Evolutionary conservation across 192 early-diverging fungal genomes (phyloP), one percentile per base, ranked within the genome.

Genomic region (Podila clonocystis): DNA sequence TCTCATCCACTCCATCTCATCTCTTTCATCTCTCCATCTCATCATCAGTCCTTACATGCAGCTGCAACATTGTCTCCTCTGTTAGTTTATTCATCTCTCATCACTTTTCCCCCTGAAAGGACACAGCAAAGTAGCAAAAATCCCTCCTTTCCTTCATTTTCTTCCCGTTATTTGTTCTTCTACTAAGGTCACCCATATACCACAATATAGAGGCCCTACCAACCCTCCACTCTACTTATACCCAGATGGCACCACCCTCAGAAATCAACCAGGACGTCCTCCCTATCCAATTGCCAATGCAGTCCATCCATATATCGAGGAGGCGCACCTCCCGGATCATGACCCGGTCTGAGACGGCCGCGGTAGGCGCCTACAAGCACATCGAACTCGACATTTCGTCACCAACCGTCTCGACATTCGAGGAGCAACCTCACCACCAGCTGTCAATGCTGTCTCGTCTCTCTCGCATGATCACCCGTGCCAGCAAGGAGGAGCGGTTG

Each of bases 381-480:
- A 12, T 55, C 52, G 13, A 55, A 26, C 52, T 55, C n/a, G 24
- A 55, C 11, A 7, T 55, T 22, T 58, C 55, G 13, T 26, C 26
- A 6, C 55, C 55, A 12, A 58, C 55, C n/a, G 26, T n/a, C 26
- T 31, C 26, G 29, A 61, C 28, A 31, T 30, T 61, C 22, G 59
- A 61, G 50, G 50, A 72, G n/a, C 50, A 59, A n/a, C 13, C 28
- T 13, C 15, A 11, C n/a, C 52, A 55, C 24, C 52, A 55, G 52
- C 20, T 55, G 22, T 80, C 77, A 7, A 62, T 70, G 8, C 31
- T 80, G 62, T 17, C 77, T 0, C 68, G 77, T 67, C 67, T 80
- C 19, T 80, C 77, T n/a, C n/a, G 70, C 38, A 55, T 80, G 52
- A 80, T 80, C 57, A 72, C 71, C 22, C 72, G 72, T 41, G 77